A percentile compares a stretch with the other conserved stretches of the same genome.
These are phyloP conservation scores for Candida gorgasii DNA, from an alignment of 805 yeast genomes.

Conservation along the genomic window DNA sequence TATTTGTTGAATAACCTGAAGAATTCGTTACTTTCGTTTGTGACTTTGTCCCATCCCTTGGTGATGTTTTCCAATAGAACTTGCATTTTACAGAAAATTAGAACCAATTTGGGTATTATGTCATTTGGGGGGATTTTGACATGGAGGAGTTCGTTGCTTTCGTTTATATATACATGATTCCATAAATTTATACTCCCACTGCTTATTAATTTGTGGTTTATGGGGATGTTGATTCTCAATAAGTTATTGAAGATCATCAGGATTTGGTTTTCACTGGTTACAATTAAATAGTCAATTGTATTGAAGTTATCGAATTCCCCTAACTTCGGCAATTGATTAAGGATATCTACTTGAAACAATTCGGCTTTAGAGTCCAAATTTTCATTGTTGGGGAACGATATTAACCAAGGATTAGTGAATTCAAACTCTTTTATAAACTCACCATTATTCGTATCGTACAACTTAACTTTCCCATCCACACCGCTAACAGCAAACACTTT, in stretches of 20 bases:
- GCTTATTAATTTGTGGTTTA: slow-evolving; percentile 1
- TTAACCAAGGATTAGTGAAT: slow-evolving; percentile 12
- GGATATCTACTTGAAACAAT: slow-evolving; percentile 13
- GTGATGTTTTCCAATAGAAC: slow-evolving; percentile 11
- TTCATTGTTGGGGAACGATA: slow-evolving; percentile 7
- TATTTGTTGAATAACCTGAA: slow-evolving; percentile 31
- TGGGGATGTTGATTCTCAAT: slow-evolving; percentile 7
- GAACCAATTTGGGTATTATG: slow-evolving; percentile 7
- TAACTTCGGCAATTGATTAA: slow-evolving; percentile 12
- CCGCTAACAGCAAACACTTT: slow-evolving; percentile 47
- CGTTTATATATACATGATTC: slow-evolving; percentile 13
- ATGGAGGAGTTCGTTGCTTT: slow-evolving; percentile 2
- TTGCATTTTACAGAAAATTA: slow-evolving; percentile 12
- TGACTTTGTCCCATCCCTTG: slow-evolving; percentile 21
- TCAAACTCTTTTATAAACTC: slow-evolving; percentile 19
- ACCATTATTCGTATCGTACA: slow-evolving; percentile 51
- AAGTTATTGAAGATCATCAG: slow-evolving; percentile 13
- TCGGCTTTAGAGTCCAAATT: slow-evolving; percentile 2
- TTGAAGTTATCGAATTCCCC: slow-evolving; percentile 11
- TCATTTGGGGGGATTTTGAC: slow-evolving; percentile 4
- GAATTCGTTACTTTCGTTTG: slow-evolving; percentile 26
- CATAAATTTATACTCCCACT: slow-evolving; percentile 10
- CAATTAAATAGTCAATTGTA: slow-evolving; percentile 10
- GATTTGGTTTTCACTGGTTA: slow-evolving; percentile 5
- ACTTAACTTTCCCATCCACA: slow-evolving; percentile 39